These are phyloP conservation scores for Suhomyces chickasaworum DNA, from an alignment of 1,139 yeast species.

Conservation along the genomic window DNA sequence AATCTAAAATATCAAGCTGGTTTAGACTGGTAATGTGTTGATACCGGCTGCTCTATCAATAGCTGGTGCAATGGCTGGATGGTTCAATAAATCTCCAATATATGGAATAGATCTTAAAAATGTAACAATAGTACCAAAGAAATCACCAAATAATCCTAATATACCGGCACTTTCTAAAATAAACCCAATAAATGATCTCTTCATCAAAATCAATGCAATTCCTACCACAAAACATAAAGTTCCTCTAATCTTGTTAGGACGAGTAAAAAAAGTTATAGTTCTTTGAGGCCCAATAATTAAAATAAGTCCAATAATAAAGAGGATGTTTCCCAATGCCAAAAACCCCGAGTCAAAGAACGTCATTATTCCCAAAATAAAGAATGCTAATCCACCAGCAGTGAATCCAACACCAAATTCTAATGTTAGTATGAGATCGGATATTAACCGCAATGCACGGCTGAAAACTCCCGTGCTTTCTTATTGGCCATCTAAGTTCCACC, in stretches of 20 bases:
- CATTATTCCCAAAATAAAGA: slow-evolving; percentile 79
- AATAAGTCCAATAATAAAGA: slow-evolving; percentile 80
- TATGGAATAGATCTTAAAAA: slow-evolving; percentile 86
- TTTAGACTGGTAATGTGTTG: slow-evolving; percentile 45
- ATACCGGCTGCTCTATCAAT: slow-evolving; percentile 51
- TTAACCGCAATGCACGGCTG: too few species aligned
- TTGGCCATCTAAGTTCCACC: too few species aligned
- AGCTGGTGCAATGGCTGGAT: slow-evolving; percentile 81
- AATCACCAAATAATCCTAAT: slow-evolving; percentile 86
- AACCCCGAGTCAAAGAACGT: slow-evolving; percentile 89
- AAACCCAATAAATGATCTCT: slow-evolving; percentile 83
- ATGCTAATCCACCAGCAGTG: slow-evolving; percentile 82
- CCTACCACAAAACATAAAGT: slow-evolving; percentile 78
- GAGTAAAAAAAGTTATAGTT: slow-evolving; percentile 78
- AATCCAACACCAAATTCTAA: slow-evolving; percentile 91
- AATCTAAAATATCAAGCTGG: too few species aligned
- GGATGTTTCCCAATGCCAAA: slow-evolving; percentile 82
- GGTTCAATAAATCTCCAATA: slow-evolving; percentile 82
- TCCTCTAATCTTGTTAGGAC: slow-evolving; percentile 87
- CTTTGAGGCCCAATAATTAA: slow-evolving; percentile 87
- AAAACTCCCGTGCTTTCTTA: too few species aligned
- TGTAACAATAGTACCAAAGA: slow-evolving; percentile 86
- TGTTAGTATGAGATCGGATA: slow-evolving; percentile 9
- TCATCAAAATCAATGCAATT: slow-evolving; percentile 69
- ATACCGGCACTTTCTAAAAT: slow-evolving; percentile 85